Percentiles rank a stretch among this genome's conserved stretches.
phyloP scores from a whole-genome alignment of 768 basidiomycete species.

The Hydnomerulius pinastri region DNA sequence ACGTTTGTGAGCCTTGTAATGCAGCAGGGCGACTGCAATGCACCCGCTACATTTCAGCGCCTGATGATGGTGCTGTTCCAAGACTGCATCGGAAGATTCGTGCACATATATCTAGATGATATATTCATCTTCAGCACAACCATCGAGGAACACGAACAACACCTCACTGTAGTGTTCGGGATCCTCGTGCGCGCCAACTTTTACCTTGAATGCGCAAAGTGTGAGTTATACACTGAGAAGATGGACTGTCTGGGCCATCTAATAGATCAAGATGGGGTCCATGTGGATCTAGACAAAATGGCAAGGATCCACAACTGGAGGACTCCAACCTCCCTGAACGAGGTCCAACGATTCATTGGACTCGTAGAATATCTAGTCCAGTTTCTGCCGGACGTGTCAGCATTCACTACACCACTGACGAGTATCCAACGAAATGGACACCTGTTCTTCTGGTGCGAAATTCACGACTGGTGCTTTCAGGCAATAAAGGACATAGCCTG shows the following conservation, averaged over 20 bases:
- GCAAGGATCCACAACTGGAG: slow-evolving; percentile 37
- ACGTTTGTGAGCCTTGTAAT: slow-evolving; percentile 41
- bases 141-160: slow-evolving; percentile 28
- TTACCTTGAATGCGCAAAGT: slow-evolving; percentile 36
- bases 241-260: slow-evolving; percentile 38
- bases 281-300: slow-evolving; percentile 46
- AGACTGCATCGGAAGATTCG: slow-evolving; percentile 4
- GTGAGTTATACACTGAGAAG: slow-evolving; percentile 32
- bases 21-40: slow-evolving; percentile 42
- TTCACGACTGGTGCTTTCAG: too few species aligned
- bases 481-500: too few species aligned
- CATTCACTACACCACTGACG: too few species aligned
- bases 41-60: slow-evolving; percentile 43
- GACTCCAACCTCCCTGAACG: slow-evolving; percentile 9
- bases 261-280: slow-evolving; percentile 38
- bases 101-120: slow-evolving; percentile 7
- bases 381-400: too few species aligned
- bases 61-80: slow-evolving; percentile 43
- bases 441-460: too few species aligned
- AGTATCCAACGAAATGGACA: too few species aligned
- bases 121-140: slow-evolving; percentile 13
- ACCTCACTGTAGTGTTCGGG: slow-evolving; percentile 36
- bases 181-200: slow-evolving; percentile 35
- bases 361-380: background rate
- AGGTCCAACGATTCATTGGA: slow-evolving; percentile 8